Percentiles rank a stretch among this genome's conserved stretches.
phyloP scores from a whole-genome alignment of 441 rosid species.

The Syzygium syzygioides region DNA sequence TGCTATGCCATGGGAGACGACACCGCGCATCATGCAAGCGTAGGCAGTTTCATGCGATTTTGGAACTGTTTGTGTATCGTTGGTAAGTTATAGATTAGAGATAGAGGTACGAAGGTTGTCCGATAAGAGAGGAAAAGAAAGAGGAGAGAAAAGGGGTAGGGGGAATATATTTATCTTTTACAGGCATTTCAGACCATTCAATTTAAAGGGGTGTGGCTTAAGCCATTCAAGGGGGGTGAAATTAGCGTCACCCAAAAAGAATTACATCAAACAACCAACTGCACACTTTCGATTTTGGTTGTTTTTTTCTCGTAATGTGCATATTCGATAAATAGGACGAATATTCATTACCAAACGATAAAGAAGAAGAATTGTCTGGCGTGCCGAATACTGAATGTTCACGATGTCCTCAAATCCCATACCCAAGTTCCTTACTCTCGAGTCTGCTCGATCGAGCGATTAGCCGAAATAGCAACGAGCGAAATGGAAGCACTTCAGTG shows the following conservation, averaged over 20 bases:
- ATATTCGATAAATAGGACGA: not conserved
- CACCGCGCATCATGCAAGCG: not conserved
- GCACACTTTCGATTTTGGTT: rapidly evolving
- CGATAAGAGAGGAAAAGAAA: not conserved
- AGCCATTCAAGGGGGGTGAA: not conserved
- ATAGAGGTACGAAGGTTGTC: not conserved
- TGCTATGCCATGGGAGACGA: not conserved
- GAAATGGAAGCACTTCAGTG: not conserved
- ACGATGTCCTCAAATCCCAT: not conserved
- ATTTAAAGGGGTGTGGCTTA: not conserved
- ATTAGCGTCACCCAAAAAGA: no score
- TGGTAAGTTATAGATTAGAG: not conserved
- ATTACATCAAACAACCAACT: not conserved
- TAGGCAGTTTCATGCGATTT: not conserved
- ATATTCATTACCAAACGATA: not conserved
- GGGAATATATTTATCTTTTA: no score
- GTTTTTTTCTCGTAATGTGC: not conserved
- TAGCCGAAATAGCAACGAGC: not conserved
- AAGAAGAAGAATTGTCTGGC: not conserved
- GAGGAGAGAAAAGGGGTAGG: not conserved
- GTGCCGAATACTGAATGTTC: not conserved
- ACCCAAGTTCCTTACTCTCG: not conserved
- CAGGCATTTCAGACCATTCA: not conserved
- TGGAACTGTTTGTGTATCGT: not conserved
- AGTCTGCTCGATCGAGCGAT: not conserved